Evolutionary conservation across 2,329 filamentous ascomycete species (phyloP).

Genomic region (Fusarium graminum): DNA sequence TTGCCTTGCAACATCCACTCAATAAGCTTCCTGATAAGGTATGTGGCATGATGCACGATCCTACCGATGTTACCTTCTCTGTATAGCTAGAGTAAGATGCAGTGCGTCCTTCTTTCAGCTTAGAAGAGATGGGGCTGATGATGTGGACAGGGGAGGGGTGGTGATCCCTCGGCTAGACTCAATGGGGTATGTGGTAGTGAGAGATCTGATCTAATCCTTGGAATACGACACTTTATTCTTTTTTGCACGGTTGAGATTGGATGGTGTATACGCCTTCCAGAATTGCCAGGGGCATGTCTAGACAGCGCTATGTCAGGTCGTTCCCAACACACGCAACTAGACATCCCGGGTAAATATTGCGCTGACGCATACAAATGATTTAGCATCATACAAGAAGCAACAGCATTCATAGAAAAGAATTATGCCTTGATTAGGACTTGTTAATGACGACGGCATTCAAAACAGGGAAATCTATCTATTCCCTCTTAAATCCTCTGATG

Average conservation of each 20-base stretch:
- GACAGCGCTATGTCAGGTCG: background rate
- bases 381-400: background rate
- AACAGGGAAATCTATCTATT: background rate
- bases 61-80: background rate
- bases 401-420: background rate
- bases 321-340: background rate
- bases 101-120: background rate
- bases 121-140: background rate
- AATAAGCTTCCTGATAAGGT: background rate
- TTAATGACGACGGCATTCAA: background rate
- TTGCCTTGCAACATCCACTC: background rate
- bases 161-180: slow-evolving; percentile 4
- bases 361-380: no score
- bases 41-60: background rate
- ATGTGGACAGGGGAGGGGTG: background rate
- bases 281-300: background rate
- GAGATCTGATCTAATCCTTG: background rate
- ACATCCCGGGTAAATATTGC: background rate
- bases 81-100: background rate
- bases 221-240: background rate
- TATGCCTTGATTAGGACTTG: background rate
- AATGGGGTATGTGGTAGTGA: background rate
- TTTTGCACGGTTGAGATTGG: background rate
- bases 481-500: background rate
- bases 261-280: background rate